Base-by-base conservation (phyloP, 345 rosid species). In the Pistacia atlantica region DNA sequence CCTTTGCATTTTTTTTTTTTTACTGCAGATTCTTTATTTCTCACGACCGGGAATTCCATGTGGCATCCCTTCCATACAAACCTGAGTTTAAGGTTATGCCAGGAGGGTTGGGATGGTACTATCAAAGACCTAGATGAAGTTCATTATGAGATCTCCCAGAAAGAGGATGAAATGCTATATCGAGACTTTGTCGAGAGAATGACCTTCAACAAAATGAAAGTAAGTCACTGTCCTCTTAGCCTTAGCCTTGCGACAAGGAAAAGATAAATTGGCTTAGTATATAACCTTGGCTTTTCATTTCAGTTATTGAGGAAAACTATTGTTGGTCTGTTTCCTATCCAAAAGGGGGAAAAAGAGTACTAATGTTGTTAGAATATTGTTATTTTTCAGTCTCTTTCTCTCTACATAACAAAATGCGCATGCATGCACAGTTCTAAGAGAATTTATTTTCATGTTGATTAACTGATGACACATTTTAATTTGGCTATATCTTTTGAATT, bases 51-150 rank as follows among this genome's bases (percentile, higher is more conserved):
- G 99, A 96, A 71, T 96, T 93, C 80, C 99, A 96, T 88, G 93
- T 96, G 65, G 98, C 99, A 67, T 91, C 97, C n/a, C 97, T 96
- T 70, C 91, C 89, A 6, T 93, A 92, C 79, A 93, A 92, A 68
- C 99, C 99, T 0, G 97, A 91, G 81, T 96, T 93, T 81, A 96
- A 93, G 87, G 97, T 96, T 25, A 92, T 96, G 99, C 97, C 98
- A n/a, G 3, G 98, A 96, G 84, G 99, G 98, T 56, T 96, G 98
- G 98, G 98, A 92, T 85, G 98, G 99, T 79, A 91, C 97, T 48
- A 90, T 79, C 78, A 91, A 84, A 83, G 99, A 96, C 81, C 79
- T 78, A 61, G 99, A 96, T 84, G 99, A 92, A 82, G 95, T 90
- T 71, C 98, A 93, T 83, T 96, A 92, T 69, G 98, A 96, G 87